phyloP scores from a whole-genome alignment of 495 filamentous ascomycete species.

The Cudoniella acicularis region DNA sequence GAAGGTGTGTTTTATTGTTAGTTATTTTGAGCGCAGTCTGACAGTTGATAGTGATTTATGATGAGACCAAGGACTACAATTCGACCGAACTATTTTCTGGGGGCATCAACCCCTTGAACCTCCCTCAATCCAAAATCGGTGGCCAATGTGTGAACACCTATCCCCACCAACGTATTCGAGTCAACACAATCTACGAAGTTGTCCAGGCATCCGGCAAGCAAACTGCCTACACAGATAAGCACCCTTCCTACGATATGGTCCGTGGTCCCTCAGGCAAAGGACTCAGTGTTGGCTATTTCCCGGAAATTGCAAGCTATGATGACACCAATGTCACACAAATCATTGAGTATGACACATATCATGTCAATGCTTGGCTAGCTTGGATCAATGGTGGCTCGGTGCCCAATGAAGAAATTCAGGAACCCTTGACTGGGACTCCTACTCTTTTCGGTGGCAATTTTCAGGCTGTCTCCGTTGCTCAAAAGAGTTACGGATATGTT shows the following conservation, averaged over 20 bases:
- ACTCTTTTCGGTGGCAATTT: slow-evolving; percentile 38
- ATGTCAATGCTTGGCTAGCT: slow-evolving; percentile 32
- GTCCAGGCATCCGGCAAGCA: slow-evolving; percentile 23
- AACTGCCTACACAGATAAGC: slow-evolving; percentile 39
- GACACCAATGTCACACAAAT: slow-evolving; percentile 24
- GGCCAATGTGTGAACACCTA: slow-evolving; percentile 28
- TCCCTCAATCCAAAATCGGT: slow-evolving; percentile 26
- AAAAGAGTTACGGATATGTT: slow-evolving; percentile 32
- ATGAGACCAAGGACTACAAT: slow-evolving; percentile 30
- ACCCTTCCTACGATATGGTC: slow-evolving; percentile 36
- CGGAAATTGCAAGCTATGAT: slow-evolving; percentile 28
- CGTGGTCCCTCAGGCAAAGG: slow-evolving; percentile 31
- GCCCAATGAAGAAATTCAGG: slow-evolving; percentile 21
- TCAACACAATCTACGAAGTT: slow-evolving; percentile 37
- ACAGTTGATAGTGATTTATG: slow-evolving; percentile 21
- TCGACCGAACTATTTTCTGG: slow-evolving; percentile 29
- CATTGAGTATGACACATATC: slow-evolving; percentile 31
- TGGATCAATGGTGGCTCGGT: slow-evolving; percentile 30
- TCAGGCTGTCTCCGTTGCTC: slow-evolving; percentile 33
- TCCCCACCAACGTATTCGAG: slow-evolving; percentile 33
- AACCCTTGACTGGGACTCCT: slow-evolving; percentile 18
- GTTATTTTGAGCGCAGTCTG: background rate
- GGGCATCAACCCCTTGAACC: slow-evolving; percentile 32
- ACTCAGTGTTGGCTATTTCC: slow-evolving; percentile 34
- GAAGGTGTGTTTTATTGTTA: slow-evolving; percentile 18